Evolutionary conservation across 2,329 filamentous ascomycete genomes (phyloP), one percentile per base, ranked within the genome.

Genomic region (Pseudodiploospora longispora): DNA sequence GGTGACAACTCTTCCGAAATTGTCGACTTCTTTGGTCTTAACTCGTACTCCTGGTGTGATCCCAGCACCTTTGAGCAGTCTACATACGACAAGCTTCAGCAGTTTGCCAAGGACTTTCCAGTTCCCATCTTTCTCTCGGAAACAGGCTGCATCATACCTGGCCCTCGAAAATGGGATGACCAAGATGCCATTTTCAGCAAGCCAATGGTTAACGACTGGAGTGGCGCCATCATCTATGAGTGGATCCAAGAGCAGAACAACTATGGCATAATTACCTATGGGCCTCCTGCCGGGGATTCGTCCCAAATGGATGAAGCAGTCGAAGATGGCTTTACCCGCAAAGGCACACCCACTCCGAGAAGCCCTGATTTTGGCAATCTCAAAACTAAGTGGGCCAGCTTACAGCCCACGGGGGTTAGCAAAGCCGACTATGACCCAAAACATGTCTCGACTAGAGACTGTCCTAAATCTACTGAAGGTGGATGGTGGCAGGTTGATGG

Each of bases 61-160:
- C 66, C 69, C 27, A 68, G 70, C 45, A 64, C 61, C 5, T 89
- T 81, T 64, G 52, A 69, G 28, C 69, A 62, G 5, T 80, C 87
- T 3, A 87, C 86, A 46, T 95, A 95, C 66, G 59, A 70, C 38
- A 70, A 71, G 50, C 77, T 94, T 29, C 75, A 88, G 60, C 63
- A 71, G 42, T 80, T 84, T 51, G 81, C 85, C 5, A 74, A 75
- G 33, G 65, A 78, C 55, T 90, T 88, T 63, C 83, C 81, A 38
- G 80, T 94, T n/a, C 88, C 87, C 19, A 87, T 93, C 55, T 90
- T 89, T 72, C 87, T 95, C 66, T 90, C 86, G 31, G 88, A 95
- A 66, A 93, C 87, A 3, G 88, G 88, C 47, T 95, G 88, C 74
- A 90, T 86, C 59, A 73, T 69, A 1, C 71, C 72, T 1, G 66